Evolutionary conservation across 192 early-diverging fungal species (phyloP).

Genomic region (Rhizoclosmatium globosum): DNA sequence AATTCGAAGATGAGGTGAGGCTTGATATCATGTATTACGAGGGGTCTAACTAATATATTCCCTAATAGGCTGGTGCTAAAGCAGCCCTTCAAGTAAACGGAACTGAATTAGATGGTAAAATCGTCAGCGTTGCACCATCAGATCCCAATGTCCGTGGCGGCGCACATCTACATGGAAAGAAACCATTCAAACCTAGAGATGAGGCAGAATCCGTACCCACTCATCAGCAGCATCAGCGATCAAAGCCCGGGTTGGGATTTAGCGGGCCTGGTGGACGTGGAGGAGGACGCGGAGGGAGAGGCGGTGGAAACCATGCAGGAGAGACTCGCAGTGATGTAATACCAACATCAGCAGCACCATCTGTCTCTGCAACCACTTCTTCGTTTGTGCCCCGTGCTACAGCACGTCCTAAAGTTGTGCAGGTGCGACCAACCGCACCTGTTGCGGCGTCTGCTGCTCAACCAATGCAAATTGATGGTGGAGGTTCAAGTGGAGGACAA

Average conservation of each 20-base stretch:
- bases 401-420: not conserved
- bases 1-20: constrained; percentile 51
- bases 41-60: not conserved
- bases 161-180: constrained; percentile 3
- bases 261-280: constrained; percentile 22
- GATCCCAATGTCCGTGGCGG: constrained; percentile 51
- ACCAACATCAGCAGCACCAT: not conserved
- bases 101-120: constrained; percentile 40
- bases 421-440: not conserved
- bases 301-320: not conserved
- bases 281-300: not conserved
- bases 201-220: not conserved
- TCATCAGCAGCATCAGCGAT: not conserved
- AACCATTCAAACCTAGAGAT: not conserved
- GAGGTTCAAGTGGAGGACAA: not conserved
- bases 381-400: constrained; percentile 33
- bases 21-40: not conserved
- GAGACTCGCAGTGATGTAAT: not conserved
- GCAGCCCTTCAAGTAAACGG: constrained; percentile 51
- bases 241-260: constrained; percentile 17
- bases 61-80: constrained; percentile 38
- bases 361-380: not conserved
- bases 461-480: constrained; percentile 6
- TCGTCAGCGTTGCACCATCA: constrained; percentile 51
- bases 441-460: not conserved